Evolutionary conservation across 352 stramenopile species (phyloP), one percentile per base, ranked within the genome.

Genomic region (Pythium brassicae): DNA sequence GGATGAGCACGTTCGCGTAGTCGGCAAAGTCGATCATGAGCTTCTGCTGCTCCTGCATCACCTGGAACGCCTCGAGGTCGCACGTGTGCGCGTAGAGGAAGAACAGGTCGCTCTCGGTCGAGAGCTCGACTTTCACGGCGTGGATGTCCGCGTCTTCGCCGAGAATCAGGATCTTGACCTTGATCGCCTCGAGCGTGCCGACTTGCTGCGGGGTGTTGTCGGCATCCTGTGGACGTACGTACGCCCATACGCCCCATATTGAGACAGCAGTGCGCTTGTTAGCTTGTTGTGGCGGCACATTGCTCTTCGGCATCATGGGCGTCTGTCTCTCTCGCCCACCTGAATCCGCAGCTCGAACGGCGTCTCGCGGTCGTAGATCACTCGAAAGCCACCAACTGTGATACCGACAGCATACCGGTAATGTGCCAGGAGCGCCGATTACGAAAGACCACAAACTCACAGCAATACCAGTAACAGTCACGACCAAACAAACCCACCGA

Each of bases 21-120:
- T 98, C 92, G 14, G 79, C 71, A 61, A 98, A 98, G 49, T 98
- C 92, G 48, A 98, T 89, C 87, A 97, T 97, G 45, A 98, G 86
- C 59, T 97, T 97, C 59, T 98, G 92, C 63, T 97, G 86, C 54
- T 98, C 89, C 60, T 97, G 91, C 76, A 98, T 96, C 11, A 82
- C 66, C 45, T 87, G 76, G 59, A 97, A 98, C 15, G 72, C 86
- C 37, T 90, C 72, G 47, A 78, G 65, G 65, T 98, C 88, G 56
- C 89, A 94, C 4, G 78, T 81, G 72, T 98, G 91, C 32, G 74
- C 79, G 61, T 98, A 97, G 55, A 97, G 75, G 60, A 97, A 98
- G 61, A 98, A 98, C 19, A 98, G 57, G 59, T 98, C 93, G 49
- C 80, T 92, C 55, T 98, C 93, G 43, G 86, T 97, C 29, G 83